Evolutionary conservation across 2,329 filamentous ascomycete species (phyloP), one percentile per base, ranked within the genome.

Genomic region (Alternaria longipes): DNA sequence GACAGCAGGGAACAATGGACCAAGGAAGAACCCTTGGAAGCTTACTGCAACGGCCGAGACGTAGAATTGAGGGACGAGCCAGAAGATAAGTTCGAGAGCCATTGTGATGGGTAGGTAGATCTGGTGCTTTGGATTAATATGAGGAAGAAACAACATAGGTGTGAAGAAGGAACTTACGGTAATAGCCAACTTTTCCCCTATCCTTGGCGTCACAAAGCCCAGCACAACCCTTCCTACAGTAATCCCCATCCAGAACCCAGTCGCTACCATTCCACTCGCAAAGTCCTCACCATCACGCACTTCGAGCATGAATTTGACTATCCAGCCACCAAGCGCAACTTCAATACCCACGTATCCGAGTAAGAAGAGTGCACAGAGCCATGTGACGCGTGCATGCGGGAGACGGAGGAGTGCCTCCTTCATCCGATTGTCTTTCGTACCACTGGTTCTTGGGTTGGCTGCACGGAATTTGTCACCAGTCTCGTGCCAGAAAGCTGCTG

Each of bases 161-260:
- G 12, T n/a, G 4, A 34, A 38, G 12, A 16, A 26, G 34, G 38
- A 14, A 74, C 78, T 60, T 62, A 81, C 80, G 46, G 79, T 71
- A 55, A 85, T 83, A 34, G 82, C 79, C 38, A 83, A 73, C 74
- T 90, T 92, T 80, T 94, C 92, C 0, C 92, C 92, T 18, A 92
- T 81, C 3, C 84, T 81, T 2, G 89, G 89, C 1, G 92, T 96
- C 4, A 94, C 82, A 68, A 96, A 95, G 0, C 91, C 91, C 16
- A 96, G 79, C 0, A 89, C 75, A 3, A 95, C 81, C 1, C 93
- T 83, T 0, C 93, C 92, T 0, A 92, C 77, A 0, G 92, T 94
- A 64, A 96, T 84, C 0, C 92, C 93, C 44, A 92, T 85, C 93
- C 93, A 97, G 80, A 94, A 96, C 0, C 91, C 89, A 0, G 91